Base-by-base conservation (phyloP, 768 basidiomycete species). In the Pleurotus salmoneostramineus region DNA sequence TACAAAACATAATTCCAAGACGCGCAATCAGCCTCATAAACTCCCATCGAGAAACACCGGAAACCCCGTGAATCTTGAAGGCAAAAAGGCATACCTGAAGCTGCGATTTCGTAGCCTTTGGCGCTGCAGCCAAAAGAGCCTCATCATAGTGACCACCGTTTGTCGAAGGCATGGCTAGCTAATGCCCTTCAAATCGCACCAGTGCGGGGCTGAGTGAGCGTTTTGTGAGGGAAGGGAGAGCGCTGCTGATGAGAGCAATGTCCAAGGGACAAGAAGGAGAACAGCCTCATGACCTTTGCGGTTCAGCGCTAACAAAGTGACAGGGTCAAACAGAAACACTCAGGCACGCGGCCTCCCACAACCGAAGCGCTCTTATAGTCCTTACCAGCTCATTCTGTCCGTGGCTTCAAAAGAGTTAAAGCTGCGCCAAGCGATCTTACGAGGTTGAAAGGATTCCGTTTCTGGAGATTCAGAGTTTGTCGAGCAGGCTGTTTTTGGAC, bases 31-130 rank as follows among this genome's bases (percentile, higher is more conserved):
- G 50, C 34, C 33, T n/a, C n/a, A 6, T 31, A 10, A 7, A 32
- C 11, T 32, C 6, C 12, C 27, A 17, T 11, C 27, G 1, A 32
- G 48, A 49, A 6, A 15, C 21, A 15, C 45, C 21, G 48, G 12
- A 49, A 49, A 1, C 45, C 8, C 10, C 21, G 21, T 47, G 12
- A 4, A n/a, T 47, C 21, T 47, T 27, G 21, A 27, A 27, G 21
- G 21, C 21, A 27, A n/a, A 8, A 32, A 31, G 8, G 1, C 15
- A 31, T 55, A 78, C 77, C 69, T 79, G 78, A 55, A 74, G 48
- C 61, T 78, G 77, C 3, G 72, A 70, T 33, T 71, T 74, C 4
- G 78, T 80, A 4, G 78, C 76, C 31, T 46, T 68, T 44, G 78
- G 79, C 47, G 74, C 76, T 14, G 67, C 68, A 27, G 68, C 72